Evolutionary conservation across 352 stramenopile genomes (phyloP).

Genomic region (Phytophthora ramorum): DNA sequence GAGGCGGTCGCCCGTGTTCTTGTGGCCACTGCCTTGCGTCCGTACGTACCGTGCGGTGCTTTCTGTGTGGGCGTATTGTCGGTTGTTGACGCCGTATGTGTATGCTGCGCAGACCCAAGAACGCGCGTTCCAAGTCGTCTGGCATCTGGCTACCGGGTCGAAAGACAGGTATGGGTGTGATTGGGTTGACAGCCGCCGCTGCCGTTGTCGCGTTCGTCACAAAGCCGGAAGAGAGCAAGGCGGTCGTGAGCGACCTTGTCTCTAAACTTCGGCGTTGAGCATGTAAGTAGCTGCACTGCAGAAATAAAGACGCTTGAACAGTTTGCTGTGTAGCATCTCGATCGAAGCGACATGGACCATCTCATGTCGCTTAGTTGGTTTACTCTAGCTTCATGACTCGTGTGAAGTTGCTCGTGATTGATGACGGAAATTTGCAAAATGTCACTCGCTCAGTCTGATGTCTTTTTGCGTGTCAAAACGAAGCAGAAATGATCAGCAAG

Average conservation of each 20-base stretch:
- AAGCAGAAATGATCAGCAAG: no score
- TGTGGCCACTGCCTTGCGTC: slow-evolving; percentile 57
- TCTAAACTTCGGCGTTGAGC: slow-evolving; percentile 38
- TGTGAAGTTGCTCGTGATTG: no score
- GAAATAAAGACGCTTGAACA: slow-evolving; percentile 6
- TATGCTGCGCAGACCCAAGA: slow-evolving; percentile 45
- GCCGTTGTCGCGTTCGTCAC: slow-evolving; percentile 30
- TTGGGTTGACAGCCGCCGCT: slow-evolving; percentile 18
- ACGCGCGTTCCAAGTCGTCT: slow-evolving; percentile 51
- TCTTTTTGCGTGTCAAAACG: no score
- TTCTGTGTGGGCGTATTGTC: background rate
- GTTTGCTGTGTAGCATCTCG: background rate
- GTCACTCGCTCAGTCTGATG: no score
- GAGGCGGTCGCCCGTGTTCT: slow-evolving; percentile 42
- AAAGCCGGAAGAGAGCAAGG: slow-evolving; percentile 44
- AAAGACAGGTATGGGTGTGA: slow-evolving; percentile 17
- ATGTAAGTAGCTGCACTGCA: slow-evolving; percentile 14
- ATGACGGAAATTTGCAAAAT: no score
- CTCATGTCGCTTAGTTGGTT: slow-evolving; percentile 21
- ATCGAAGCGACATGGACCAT: background rate
- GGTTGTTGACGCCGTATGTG: background rate
- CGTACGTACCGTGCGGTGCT: slow-evolving; percentile 44
- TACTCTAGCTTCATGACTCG: background rate
- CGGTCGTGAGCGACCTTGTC: slow-evolving; percentile 26
- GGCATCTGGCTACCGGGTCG: slow-evolving; percentile 34